These are phyloP conservation scores for Penicillium coffeae DNA, from an alignment of 495 filamentous ascomycete genomes.

Conservation along the genomic window DNA sequence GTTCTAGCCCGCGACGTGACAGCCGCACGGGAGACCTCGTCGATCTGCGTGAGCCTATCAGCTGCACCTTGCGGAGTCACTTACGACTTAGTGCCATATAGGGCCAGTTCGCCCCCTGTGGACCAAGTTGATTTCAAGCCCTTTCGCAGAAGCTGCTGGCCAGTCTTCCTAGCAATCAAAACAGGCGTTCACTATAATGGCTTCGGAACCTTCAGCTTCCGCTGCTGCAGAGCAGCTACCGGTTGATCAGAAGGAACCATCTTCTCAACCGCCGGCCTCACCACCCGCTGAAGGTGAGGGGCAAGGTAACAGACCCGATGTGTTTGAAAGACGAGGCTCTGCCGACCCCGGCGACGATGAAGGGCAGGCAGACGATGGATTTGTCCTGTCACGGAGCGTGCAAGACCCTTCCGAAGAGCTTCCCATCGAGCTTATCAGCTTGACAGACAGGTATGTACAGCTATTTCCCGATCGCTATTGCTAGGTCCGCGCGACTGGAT, in stretches of 20 bases:
- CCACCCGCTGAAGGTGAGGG: constrained; percentile 26
- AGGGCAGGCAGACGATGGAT: constrained; percentile 41
- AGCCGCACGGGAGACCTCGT: constrained; percentile 12
- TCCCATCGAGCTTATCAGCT: constrained; percentile 84
- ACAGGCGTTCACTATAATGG: constrained; percentile 55
- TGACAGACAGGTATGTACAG: constrained; percentile 71
- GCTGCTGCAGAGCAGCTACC: constrained; percentile 55
- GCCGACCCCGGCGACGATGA: constrained; percentile 54
- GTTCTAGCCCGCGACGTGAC: no score
- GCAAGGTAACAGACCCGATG: constrained; percentile 35
- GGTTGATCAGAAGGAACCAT: constrained; percentile 36
- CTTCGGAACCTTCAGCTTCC: constrained; percentile 40
- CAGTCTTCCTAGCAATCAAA: constrained; percentile 35
- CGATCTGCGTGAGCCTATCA: constrained; percentile 34
- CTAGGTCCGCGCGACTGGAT: not conserved
- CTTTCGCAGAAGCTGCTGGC: constrained; percentile 24
- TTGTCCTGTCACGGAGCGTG: constrained; percentile 44
- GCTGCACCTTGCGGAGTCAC: constrained; percentile 25
- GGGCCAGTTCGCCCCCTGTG: constrained; percentile 16
- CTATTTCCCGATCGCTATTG: not conserved
- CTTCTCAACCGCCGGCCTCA: constrained; percentile 22
- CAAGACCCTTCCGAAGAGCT: constrained; percentile 74
- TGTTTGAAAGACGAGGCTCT: constrained; percentile 45
- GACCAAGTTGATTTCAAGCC: constrained; percentile 23
- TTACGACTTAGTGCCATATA: constrained; percentile 23